Conservation (phyloP, 2,329 filamentous ascomycete genomes). For the Aspergillus neoniger region DNA sequence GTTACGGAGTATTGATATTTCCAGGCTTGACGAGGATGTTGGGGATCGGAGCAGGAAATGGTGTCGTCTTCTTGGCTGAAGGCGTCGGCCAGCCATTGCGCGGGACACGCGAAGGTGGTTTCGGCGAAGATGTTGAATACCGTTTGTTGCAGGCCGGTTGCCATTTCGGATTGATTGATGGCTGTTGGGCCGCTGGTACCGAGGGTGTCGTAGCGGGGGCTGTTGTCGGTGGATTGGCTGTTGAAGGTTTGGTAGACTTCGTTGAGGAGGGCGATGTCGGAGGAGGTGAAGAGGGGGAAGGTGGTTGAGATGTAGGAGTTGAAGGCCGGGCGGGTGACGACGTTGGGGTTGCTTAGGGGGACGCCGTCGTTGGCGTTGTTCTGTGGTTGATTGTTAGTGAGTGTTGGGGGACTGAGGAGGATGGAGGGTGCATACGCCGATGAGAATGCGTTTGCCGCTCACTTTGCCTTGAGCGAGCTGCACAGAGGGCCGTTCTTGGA, state of each 20-base stretch:
- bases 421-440: conserved; percentile 21
- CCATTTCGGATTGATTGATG: conserved; percentile 52
- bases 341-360: conserved; percentile 48
- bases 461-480: conserved; percentile 40
- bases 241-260: conserved; percentile 39
- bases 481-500: conserved; percentile 41
- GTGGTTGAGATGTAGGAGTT: conserved; percentile 41
- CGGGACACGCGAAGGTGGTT: conserved; percentile 57
- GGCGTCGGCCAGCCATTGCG: conserved; percentile 58
- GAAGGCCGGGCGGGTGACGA: conserved; percentile 46
- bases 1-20: conserved; percentile 65
- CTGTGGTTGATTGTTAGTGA: conserved; percentile 5
- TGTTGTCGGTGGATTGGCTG: conserved; percentile 24
- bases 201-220: conserved; percentile 40
- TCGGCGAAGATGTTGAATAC: conserved; percentile 57
- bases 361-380: conserved; percentile 57
- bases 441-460: conserved; percentile 43
- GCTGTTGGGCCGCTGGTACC: conserved; percentile 48
- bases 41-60: not conserved
- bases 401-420: not conserved
- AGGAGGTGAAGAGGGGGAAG: conserved; percentile 39
- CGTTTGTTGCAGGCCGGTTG: conserved; percentile 56
- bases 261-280: conserved; percentile 34
- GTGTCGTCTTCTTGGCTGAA: conserved; percentile 34
- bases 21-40: conserved; percentile 38